A percentile compares a stretch with the other conserved stretches of the same genome.
Conservation (phyloP, 2,329 filamentous ascomycete genomes). For the Xylaria sp. region DNA sequence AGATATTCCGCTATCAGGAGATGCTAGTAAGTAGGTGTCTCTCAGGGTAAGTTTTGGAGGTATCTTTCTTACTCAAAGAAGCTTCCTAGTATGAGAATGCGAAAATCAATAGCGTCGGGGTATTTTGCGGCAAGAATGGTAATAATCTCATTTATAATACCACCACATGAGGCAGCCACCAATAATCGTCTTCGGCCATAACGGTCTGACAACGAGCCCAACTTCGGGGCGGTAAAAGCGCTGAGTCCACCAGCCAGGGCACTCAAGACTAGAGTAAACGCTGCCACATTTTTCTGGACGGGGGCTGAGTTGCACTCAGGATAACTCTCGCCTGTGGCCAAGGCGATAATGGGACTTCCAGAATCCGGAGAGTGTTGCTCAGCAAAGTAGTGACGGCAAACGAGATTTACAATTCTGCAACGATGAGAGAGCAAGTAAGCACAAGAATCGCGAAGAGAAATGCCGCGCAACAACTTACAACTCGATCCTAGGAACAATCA, state of each 20-base stretch:
- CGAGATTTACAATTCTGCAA: slow-evolving; percentile 71
- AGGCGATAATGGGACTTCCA: slow-evolving; percentile 63
- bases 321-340: slow-evolving; percentile 72
- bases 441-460: neutral
- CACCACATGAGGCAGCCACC: slow-evolving; percentile 74
- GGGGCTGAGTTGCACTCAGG: slow-evolving; percentile 79
- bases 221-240: slow-evolving; percentile 78
- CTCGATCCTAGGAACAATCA: slow-evolving; percentile 85
- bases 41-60: neutral
- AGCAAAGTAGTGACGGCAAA: slow-evolving; percentile 83
- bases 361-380: slow-evolving; percentile 67
- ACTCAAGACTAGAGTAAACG: slow-evolving; percentile 77
- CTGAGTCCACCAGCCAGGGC: slow-evolving; percentile 78
- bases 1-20: slow-evolving; percentile 62
- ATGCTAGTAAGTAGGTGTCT: neutral
- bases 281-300: slow-evolving; percentile 77
- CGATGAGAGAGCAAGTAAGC: neutral
- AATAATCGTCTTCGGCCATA: slow-evolving; percentile 81
- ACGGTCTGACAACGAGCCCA: slow-evolving; percentile 86
- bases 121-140: slow-evolving; percentile 79
- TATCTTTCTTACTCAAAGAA: slow-evolving; percentile 64
- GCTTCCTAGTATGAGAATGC: slow-evolving; percentile 78
- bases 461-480: slow-evolving; percentile 53
- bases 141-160: slow-evolving; percentile 74
- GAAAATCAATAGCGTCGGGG: slow-evolving; percentile 74